Evolutionary conservation across 805 yeast species (phyloP).

Genomic region (Torulaspora quercuum): DNA sequence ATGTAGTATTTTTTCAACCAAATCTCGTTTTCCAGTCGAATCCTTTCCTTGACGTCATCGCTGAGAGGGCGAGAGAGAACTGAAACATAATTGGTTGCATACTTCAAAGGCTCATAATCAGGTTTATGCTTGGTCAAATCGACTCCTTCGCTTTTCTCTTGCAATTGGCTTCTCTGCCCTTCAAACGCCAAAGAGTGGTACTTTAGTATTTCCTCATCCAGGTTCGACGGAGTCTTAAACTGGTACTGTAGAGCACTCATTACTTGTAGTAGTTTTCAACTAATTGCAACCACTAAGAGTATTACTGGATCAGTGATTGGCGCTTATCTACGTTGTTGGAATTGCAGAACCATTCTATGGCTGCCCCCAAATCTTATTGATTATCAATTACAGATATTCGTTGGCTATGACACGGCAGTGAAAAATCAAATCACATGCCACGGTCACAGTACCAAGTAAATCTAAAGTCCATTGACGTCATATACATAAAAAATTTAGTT

Average conservation of each 20-base stretch:
- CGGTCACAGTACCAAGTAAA: no score
- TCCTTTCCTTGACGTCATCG: conserved; percentile 6
- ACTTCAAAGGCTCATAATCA: conserved; percentile 10
- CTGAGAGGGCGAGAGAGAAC: conserved; percentile 8
- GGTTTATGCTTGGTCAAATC: neutral
- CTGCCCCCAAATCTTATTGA: no score
- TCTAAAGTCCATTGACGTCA: no score
- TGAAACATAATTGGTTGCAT: conserved; percentile 19
- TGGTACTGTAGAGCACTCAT: conserved; percentile 1
- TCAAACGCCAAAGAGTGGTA: conserved; percentile 5
- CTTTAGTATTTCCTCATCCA: conserved; percentile 10
- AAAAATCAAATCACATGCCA: no score
- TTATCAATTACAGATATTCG: no score
- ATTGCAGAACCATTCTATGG: no score
- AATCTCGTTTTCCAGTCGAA: conserved; percentile 16
- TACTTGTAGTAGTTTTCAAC: no score
- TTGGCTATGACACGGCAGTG: no score
- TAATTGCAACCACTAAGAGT: neutral
- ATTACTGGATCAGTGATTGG: neutral
- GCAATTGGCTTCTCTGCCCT: neutral
- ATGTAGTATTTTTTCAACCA: conserved; percentile 20
- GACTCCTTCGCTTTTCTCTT: neutral
- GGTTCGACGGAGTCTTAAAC: neutral
- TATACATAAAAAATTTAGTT: no score
- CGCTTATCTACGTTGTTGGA: no score